A percentile compares a stretch with the other conserved stretches of the same genome.
phyloP scores from a whole-genome alignment of 2,329 filamentous ascomycete species.

The Botryotinia globosa region DNA sequence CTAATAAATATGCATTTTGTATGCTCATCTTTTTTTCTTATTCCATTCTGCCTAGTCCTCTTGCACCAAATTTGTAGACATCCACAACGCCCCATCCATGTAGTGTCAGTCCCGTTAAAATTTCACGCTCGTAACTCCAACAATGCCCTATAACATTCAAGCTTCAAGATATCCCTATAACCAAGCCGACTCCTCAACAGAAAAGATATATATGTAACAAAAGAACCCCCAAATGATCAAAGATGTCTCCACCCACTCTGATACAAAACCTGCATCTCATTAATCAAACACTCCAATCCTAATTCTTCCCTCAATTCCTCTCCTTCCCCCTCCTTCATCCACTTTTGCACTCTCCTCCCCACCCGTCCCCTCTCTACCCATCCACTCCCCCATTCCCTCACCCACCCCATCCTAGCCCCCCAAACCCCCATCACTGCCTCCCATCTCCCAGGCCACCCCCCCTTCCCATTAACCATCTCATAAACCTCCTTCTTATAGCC shows the following conservation, averaged over 20 bases:
- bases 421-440: conserved; percentile 3
- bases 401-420: conserved; percentile 1
- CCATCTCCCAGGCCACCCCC: conserved; percentile 23
- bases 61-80: neutral
- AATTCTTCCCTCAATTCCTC: neutral
- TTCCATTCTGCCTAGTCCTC: neutral
- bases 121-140: neutral
- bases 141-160: neutral
- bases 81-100: neutral
- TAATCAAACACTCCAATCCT: conserved; percentile 43
- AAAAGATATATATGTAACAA: neutral
- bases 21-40: neutral
- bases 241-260: conserved; percentile 57
- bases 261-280: conserved; percentile 59
- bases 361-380: neutral
- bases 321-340: neutral
- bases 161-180: neutral
- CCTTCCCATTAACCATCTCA: conserved; percentile 30
- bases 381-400: neutral
- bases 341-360: neutral
- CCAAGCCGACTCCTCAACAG: neutral
- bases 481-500: conserved; percentile 57
- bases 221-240: conserved; percentile 1
- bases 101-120: too few relatives aligned
- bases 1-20: neutral